Evolutionary conservation across 225 moss, liverwort and hornwort species (phyloP), one percentile per base, ranked within the genome.

Genomic region (Physcomitrellopsis africana): DNA sequence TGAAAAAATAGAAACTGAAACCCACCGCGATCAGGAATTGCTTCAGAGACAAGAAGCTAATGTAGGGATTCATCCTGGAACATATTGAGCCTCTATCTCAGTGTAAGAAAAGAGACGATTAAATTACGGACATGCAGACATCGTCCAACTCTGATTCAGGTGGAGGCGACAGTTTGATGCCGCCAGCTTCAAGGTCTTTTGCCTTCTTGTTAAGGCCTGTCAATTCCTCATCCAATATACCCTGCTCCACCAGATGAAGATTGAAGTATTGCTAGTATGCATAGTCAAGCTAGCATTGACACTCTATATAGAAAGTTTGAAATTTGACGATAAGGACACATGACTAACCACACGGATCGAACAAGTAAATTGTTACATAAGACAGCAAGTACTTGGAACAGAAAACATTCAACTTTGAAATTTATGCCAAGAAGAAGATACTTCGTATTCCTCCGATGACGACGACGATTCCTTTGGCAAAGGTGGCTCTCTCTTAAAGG

Each of bases 71-170:
- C n/a, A 17, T 27, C 53, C 9, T 27, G 32, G 22, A 11, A 32
- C 8, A 37, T 53, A 12, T 55, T 17, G 18, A 75, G 54, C 24
- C 54, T 4, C 20, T 29, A n/a, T 13, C 47, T 51, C 52, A 46
- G 44, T 9, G 22, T 12, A 51, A 10, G 29, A 41, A 67, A 19
- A 17, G 13, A 8, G 17, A 58, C 13, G 15, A 22, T 61, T 37
- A 37, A 37, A 37, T 60, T 26, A 72, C 80, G 80, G 45, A 86
- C 86, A 72, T 46, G 77, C 83, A 81, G 63, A 81, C 81, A 65
- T 86, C 78, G 41, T 86, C 83, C 67, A 83, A 63, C 17, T 73
- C 61, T 69, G 75, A 27, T 59, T 63, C 29, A 56, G 77, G 74
- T 37, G 72, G 68, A 45, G 75, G n/a, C n/a, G n/a, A 69, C 26